A percentile compares a stretch with the other conserved stretches of the same genome.
These are phyloP conservation scores for Excoecaria agallocha DNA, from an alignment of 345 rosid species.

Conservation along the genomic window DNA sequence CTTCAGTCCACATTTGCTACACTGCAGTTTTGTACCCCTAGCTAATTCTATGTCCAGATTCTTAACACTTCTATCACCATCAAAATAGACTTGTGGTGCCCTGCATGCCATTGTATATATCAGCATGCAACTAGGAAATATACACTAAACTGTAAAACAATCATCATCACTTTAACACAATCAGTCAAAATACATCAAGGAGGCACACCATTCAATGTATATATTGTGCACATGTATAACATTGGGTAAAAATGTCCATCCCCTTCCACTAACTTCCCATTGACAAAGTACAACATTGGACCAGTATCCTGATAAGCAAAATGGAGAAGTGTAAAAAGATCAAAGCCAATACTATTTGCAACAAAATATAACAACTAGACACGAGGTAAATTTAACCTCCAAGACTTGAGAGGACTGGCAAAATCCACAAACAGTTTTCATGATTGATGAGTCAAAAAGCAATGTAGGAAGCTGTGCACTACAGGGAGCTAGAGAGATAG, in stretches of 20 bases:
- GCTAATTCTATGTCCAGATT: slow-evolving; percentile 71
- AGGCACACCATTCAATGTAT: slow-evolving; percentile 76
- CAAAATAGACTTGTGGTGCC: slow-evolving; percentile 81
- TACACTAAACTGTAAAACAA: not conserved
- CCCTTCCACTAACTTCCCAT: slow-evolving; percentile 51
- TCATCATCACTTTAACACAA: not conserved
- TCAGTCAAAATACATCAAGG: not conserved
- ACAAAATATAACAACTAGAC: not conserved
- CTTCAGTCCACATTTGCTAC: slow-evolving; percentile 63
- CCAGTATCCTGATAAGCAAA: slow-evolving; percentile 52
- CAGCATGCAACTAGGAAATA: not conserved
- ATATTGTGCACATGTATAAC: slow-evolving; percentile 66
- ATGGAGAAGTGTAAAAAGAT: not conserved
- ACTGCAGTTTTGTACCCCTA: slow-evolving; percentile 76
- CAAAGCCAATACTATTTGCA: not conserved
- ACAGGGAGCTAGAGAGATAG: slow-evolving; percentile 1
- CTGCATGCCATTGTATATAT: slow-evolving; percentile 33
- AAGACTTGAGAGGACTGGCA: slow-evolving; percentile 57
- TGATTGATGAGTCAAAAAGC: slow-evolving; percentile 20
- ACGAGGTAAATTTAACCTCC: slow-evolving; percentile 40
- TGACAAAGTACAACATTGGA: slow-evolving; percentile 60
- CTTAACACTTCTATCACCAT: slow-evolving; percentile 44
- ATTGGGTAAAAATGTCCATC: slow-evolving; percentile 38
- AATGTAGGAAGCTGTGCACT: slow-evolving; percentile 14
- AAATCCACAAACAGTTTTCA: slow-evolving; percentile 54